Evolutionary conservation across 2,329 filamentous ascomycete genomes (phyloP).

Genomic region (Bisporella sp.): DNA sequence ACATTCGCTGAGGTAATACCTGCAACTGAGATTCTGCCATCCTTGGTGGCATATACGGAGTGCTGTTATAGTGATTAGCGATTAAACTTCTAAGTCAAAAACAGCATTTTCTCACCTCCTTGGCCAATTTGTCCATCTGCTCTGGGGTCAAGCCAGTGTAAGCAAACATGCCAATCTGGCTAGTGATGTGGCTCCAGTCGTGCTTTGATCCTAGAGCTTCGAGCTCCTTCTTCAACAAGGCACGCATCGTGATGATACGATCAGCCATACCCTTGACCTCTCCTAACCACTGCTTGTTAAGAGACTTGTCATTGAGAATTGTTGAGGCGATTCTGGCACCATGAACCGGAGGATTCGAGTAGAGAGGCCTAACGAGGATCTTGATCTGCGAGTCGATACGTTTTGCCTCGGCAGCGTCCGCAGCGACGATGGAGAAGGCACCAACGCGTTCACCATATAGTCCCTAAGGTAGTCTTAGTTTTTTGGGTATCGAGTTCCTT

Average conservation of each 20-base stretch:
- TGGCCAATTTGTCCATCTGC: conserved; percentile 86
- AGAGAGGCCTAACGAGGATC: conserved; percentile 92
- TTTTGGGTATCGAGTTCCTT: background rate
- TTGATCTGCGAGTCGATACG: conserved; percentile 96
- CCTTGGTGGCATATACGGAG: conserved; percentile 95
- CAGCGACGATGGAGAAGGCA: conserved; percentile 88
- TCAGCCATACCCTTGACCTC: conserved; percentile 99
- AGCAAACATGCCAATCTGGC: conserved; percentile 98
- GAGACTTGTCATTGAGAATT: conserved; percentile 77
- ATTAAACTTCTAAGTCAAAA: background rate
- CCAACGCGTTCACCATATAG: conserved; percentile 98
- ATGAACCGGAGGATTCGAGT: conserved; percentile 97
- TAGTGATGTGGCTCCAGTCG: conserved; percentile 98
- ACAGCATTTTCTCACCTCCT: conserved; percentile 52
- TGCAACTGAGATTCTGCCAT: conserved; percentile 79
- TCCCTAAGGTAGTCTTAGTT: conserved; percentile 46
- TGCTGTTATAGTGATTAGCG: conserved; percentile 42
- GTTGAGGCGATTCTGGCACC: conserved; percentile 88
- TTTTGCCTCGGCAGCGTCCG: conserved; percentile 84
- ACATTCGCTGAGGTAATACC: conserved; percentile 78
- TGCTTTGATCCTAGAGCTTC: conserved; percentile 93
- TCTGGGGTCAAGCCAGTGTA: conserved; percentile 89
- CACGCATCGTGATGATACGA: conserved; percentile 97
- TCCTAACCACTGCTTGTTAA: conserved; percentile 90
- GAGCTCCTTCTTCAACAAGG: conserved; percentile 87